These are phyloP conservation scores for Maudiozyma barnettii DNA, from an alignment of 805 yeast species.

Conservation along the genomic window DNA sequence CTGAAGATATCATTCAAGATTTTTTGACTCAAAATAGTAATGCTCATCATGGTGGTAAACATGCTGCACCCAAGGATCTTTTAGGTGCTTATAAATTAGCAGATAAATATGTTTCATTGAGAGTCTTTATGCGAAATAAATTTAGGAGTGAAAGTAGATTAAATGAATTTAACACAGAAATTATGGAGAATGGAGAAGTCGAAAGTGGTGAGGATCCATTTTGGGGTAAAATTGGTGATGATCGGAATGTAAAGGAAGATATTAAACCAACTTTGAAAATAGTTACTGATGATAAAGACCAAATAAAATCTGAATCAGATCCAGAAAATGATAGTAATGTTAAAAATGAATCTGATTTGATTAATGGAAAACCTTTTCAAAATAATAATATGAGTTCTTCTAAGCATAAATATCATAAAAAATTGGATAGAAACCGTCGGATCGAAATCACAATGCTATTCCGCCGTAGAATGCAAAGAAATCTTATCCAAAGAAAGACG, in stretches of 20 bases:
- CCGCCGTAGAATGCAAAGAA: conserved; percentile 26
- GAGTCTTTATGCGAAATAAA: conserved; percentile 18
- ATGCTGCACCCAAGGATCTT: conserved; percentile 13
- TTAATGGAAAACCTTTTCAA: background rate
- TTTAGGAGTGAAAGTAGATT: conserved; percentile 19
- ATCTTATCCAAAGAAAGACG: conserved; percentile 24
- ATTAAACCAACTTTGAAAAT: background rate
- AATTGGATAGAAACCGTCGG: conserved; percentile 19
- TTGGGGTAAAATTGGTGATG: conserved; percentile 8
- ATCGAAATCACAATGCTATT: conserved; percentile 23
- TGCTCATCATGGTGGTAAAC: conserved; percentile 1
- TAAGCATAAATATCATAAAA: conserved; percentile 6
- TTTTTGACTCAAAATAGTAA: conserved; percentile 10
- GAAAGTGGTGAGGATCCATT: conserved; percentile 25
- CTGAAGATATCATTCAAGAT: conserved; percentile 8
- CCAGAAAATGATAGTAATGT: background rate
- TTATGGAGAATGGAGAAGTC: conserved; percentile 9
- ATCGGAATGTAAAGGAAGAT: background rate
- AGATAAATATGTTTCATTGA: conserved; percentile 13
- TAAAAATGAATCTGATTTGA: background rate
- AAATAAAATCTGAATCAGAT: too few species aligned
- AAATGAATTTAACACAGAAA: conserved; percentile 13
- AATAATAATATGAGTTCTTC: background rate
- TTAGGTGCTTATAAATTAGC: conserved; percentile 26
- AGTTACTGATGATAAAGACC: background rate